A percentile compares a stretch with the other conserved stretches of the same genome.
Evolutionary conservation across 768 basidiomycete species (phyloP).

Genomic region (Suillus tomentosus): DNA sequence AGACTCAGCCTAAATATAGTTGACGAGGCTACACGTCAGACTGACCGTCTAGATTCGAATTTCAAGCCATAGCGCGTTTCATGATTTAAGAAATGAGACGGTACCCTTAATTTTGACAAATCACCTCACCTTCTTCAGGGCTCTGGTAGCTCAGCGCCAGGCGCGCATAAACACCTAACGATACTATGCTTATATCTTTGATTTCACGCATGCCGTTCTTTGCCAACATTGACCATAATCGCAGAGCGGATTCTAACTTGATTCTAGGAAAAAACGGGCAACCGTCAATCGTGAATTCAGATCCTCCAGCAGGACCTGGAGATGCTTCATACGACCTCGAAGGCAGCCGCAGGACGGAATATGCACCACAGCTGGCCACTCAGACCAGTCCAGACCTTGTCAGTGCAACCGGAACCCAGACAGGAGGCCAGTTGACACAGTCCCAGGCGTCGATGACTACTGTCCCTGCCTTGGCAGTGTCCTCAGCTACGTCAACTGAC

Average conservation of each 20-base stretch:
- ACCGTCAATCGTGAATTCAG: not conserved
- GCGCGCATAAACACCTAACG: not conserved
- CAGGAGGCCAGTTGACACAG: not conserved
- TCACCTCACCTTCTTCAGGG: not conserved
- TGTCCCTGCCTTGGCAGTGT: constrained; percentile 1
- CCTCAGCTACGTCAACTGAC: constrained; percentile 15
- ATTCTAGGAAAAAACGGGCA: not conserved
- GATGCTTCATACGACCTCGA: not conserved
- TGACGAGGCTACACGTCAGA: not conserved
- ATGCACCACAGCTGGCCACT: not conserved
- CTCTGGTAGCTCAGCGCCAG: constrained; percentile 7
- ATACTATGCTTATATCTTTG: not conserved
- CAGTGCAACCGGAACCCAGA: not conserved
- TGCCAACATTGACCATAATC: not conserved
- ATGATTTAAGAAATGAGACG: not conserved
- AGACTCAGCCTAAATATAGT: no score
- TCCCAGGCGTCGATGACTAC: not conserved
- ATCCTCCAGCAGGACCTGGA: not conserved
- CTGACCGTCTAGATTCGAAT: not conserved
- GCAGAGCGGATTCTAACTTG: not conserved
- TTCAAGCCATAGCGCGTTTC: constrained; percentile 9
- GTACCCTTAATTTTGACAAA: not conserved
- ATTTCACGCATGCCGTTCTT: not conserved
- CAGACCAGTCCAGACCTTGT: not conserved
- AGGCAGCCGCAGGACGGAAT: constrained; percentile 2